Conservation (phyloP, 73 alveolate species). For the Paramecium bursaria region DNA sequence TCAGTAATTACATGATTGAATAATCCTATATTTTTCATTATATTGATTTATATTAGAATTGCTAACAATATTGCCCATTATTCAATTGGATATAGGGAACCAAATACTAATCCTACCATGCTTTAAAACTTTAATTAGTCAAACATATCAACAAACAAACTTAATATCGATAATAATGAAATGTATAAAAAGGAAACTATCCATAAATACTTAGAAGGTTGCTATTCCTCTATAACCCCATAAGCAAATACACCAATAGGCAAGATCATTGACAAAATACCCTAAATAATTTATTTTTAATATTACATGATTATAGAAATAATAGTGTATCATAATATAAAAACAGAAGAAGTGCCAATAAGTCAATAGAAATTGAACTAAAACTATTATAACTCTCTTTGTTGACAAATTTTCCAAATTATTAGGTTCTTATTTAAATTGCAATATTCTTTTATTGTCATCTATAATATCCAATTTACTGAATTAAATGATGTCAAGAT, state of each 20-base stretch:
- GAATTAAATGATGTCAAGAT: no score
- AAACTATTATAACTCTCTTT: slow-evolving; percentile 13
- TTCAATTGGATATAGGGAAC: neutral
- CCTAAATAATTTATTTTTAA: no score
- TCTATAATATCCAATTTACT: no score
- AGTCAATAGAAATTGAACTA: slow-evolving; percentile 12
- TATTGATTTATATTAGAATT: slow-evolving; percentile 22
- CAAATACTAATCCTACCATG: slow-evolving; percentile 11
- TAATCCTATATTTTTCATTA: slow-evolving; percentile 40
- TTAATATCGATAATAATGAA: neutral
- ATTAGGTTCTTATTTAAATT: no score
- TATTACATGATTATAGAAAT: slow-evolving; percentile 47
- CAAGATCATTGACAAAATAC: slow-evolving; percentile 9
- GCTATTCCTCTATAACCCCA: slow-evolving; percentile 38
- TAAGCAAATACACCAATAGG: slow-evolving; percentile 49
- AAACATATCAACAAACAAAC: neutral
- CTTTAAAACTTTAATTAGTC: neutral
- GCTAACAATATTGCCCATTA: neutral
- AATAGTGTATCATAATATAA: slow-evolving; percentile 3
- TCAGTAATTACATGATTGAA: slow-evolving; percentile 11
- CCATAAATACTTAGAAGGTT: slow-evolving; percentile 43
- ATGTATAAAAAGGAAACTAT: slow-evolving; percentile 1
- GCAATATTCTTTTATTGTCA: no score
- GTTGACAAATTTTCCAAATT: no score
- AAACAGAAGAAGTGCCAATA: slow-evolving; percentile 50